These are phyloP conservation scores for Lyophyllum semitale DNA, from an alignment of 768 basidiomycete genomes.

Conservation along the genomic window DNA sequence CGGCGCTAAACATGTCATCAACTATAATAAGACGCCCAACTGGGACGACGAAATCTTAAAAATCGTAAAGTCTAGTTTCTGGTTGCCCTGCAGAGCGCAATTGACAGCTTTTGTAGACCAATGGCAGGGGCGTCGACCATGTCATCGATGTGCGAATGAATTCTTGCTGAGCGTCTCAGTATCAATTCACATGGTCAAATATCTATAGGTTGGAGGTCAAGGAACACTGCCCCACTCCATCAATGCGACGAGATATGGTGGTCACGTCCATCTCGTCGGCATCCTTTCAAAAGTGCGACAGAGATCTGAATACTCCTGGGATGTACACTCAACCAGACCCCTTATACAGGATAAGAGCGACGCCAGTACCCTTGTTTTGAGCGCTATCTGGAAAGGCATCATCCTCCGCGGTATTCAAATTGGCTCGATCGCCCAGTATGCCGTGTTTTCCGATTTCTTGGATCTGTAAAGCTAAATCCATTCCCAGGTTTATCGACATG, in stretches of 20 bases:
- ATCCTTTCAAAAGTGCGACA: slow-evolving; percentile 41
- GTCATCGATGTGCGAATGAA: slow-evolving; percentile 32
- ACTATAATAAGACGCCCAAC: slow-evolving; percentile 57
- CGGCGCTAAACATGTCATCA: slow-evolving; percentile 58
- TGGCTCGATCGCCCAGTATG: slow-evolving; percentile 60
- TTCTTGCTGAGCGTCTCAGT: not conserved
- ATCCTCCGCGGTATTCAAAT: too few species aligned
- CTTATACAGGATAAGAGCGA: slow-evolving; percentile 26
- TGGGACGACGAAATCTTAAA: slow-evolving; percentile 57
- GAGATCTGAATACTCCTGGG: not conserved
- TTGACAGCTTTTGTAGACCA: slow-evolving; percentile 30
- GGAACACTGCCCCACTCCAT: slow-evolving; percentile 50
- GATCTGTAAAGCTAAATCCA: not conserved
- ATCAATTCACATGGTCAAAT: slow-evolving; percentile 17
- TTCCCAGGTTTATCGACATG: slow-evolving; percentile 51
- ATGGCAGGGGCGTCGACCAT: slow-evolving; percentile 39
- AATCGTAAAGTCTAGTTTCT: slow-evolving; percentile 31
- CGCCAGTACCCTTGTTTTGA: slow-evolving; percentile 22
- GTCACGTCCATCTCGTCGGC: slow-evolving; percentile 53
- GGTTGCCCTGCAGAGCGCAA: not conserved
- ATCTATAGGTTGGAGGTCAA: slow-evolving; percentile 54
- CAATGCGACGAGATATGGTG: slow-evolving; percentile 39
- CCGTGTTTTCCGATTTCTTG: not conserved
- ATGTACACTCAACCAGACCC: slow-evolving; percentile 15
- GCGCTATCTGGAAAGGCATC: slow-evolving; percentile 38